Evolutionary conservation across 306 rosid genomes (phyloP).

Genomic region (Erythrophleum fordii): DNA sequence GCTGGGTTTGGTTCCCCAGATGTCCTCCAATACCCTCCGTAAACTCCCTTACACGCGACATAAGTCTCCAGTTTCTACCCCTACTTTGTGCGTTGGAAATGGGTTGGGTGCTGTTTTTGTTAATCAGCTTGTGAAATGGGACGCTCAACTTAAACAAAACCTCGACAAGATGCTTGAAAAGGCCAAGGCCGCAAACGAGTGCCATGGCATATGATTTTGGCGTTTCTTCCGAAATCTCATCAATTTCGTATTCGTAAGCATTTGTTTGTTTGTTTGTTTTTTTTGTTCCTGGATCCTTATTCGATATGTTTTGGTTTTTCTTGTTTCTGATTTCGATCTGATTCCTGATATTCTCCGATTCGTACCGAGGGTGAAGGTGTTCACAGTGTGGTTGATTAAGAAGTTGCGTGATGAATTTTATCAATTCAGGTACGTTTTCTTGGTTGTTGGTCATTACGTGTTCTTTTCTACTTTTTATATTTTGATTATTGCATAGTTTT

Average conservation of each 20-base stretch:
- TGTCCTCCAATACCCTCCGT: constrained; percentile 95
- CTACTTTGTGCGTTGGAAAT: constrained; percentile 60
- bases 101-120: constrained; percentile 77
- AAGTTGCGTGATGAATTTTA: neutral
- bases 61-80: constrained; percentile 27
- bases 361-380: constrained; percentile 6
- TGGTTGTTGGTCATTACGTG: neutral
- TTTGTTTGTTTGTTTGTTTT: neutral
- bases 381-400: neutral
- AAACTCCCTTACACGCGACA: constrained; percentile 97
- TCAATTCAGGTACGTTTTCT: constrained; percentile 27
- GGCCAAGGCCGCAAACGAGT: constrained; percentile 94
- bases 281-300: no score
- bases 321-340: neutral
- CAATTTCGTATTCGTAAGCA: constrained; percentile 9
- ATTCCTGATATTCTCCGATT: constrained; percentile 14
- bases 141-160: constrained; percentile 70
- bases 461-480: neutral
- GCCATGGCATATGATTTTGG: constrained; percentile 86
- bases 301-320: neutral
- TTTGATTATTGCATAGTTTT: neutral
- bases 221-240: neutral
- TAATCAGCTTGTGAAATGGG: constrained; percentile 79
- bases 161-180: constrained; percentile 84
- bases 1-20: constrained; percentile 80